Evolutionary conservation across 768 basidiomycete species (phyloP), one percentile per base, ranked within the genome.

Genomic region (Lentinula detonsa): DNA sequence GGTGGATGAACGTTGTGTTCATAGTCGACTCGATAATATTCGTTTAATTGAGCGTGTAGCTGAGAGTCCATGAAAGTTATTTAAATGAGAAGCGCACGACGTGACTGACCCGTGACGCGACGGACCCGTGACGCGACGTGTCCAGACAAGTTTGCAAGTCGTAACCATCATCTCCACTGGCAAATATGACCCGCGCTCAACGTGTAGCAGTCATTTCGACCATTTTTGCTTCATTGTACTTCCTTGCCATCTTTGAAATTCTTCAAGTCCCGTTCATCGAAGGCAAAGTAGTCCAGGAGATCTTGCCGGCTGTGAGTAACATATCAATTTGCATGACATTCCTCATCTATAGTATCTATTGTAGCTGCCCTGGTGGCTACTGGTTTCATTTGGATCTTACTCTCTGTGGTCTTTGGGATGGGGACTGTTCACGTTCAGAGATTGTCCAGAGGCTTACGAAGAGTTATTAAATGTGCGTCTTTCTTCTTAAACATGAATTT

Each of bases 361-460:
- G n/a, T 60, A 91, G 91, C 71, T 92, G 34, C 90, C 91, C 2
- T 93, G 88, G 87, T 92, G 90, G 90, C 67, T 90, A 8, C 80
- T 93, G 11, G 86, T 93, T 2, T 76, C 86, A 1, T 91, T 91
- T 64, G 91, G 91, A 11, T 85, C 90, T 1, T 93, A 90, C 69
- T 87, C 87, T 16, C 80, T 93, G 10, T 85, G 84, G 74, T 88
- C 86, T 9, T 82, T 93, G 18, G 90, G 91, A 9, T 83, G 84
- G 80, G 91, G 90, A 2, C 68, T 92, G 46, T 81, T 85, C 65
- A 85, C 85, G 2, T 88, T 91, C 66, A 75, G 82, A 66, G 91
- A 93, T 65, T 90, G 89, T 69, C 87, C 89, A 43, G 89, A 92
- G 65, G 90, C 91, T 4, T 90, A 92, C 65, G 76, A 81, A 11